Percentiles rank a stretch among this genome's conserved stretches.
phyloP scores from a whole-genome alignment of 441 rosid species.

The Raphanus hybrid region DNA sequence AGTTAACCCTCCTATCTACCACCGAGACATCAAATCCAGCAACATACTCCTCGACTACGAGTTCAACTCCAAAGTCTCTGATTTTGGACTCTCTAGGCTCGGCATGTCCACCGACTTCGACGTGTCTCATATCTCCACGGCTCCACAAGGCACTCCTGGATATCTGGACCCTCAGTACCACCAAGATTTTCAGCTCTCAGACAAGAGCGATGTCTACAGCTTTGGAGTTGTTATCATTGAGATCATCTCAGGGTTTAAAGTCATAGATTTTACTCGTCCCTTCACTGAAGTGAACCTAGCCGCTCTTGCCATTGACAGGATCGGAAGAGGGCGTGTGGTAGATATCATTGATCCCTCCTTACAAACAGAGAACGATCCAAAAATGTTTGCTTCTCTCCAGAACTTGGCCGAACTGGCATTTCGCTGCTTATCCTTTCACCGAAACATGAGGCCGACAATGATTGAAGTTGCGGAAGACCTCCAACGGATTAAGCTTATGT shows the following conservation, averaged over 20 bases:
- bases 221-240: constrained; percentile 91
- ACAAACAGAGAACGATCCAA: constrained; percentile 63
- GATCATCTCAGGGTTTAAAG: constrained; percentile 81
- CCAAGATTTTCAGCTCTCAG: constrained; percentile 90
- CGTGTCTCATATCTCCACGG: constrained; percentile 84
- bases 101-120: constrained; percentile 61
- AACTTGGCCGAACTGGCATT: constrained; percentile 87
- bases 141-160: constrained; percentile 98
- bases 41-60: constrained; percentile 80
- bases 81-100: constrained; percentile 95
- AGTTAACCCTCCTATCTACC: constrained; percentile 83
- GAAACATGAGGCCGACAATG: constrained; percentile 94
- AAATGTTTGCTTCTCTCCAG: constrained; percentile 73
- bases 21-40: constrained; percentile 88
- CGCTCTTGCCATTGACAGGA: constrained; percentile 80
- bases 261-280: constrained; percentile 79
- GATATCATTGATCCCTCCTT: constrained; percentile 79
- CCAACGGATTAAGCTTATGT: constrained; percentile 58
- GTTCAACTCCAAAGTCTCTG: constrained; percentile 80
- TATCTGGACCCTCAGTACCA: constrained; percentile 95
- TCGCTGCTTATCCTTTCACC: constrained; percentile 82
- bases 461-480: constrained; percentile 81
- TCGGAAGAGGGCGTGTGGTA: constrained; percentile 72
- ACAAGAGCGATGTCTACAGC: constrained; percentile 96
- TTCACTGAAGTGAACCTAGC: constrained; percentile 83